These are phyloP conservation scores for Nadsonia commutata DNA, from an alignment of 1,139 yeast species.

Conservation along the genomic window DNA sequence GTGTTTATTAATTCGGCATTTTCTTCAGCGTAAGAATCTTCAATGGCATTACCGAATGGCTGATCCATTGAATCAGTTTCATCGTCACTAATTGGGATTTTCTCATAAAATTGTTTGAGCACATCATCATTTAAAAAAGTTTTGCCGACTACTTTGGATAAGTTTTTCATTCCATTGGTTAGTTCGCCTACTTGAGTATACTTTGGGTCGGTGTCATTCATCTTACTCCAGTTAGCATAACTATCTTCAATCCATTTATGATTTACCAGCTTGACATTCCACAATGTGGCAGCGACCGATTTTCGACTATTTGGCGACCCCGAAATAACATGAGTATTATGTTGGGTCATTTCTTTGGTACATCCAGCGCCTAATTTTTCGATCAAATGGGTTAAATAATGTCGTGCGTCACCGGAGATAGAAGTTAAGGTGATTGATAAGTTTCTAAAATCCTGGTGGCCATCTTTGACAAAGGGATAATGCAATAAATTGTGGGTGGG, in stretches of 20 bases:
- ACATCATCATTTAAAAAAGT: slow-evolving; percentile 32
- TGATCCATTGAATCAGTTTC: slow-evolving; percentile 3
- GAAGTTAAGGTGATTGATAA: slow-evolving; percentile 56
- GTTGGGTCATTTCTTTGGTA: slow-evolving; percentile 49
- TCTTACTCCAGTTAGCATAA: slow-evolving; percentile 42
- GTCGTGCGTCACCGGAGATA: slow-evolving; percentile 73
- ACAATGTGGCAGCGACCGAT: slow-evolving; percentile 51
- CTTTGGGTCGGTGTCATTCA: slow-evolving; percentile 31
- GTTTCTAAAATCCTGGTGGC: slow-evolving; percentile 38
- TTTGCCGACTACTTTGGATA: slow-evolving; percentile 37
- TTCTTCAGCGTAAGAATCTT: slow-evolving; percentile 2
- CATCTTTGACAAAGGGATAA: slow-evolving; percentile 49
- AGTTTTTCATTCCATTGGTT: slow-evolving; percentile 12
- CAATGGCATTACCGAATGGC: slow-evolving; percentile 1
- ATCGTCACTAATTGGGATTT: slow-evolving; percentile 5
- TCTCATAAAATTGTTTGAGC: slow-evolving; percentile 29
- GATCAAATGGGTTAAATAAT: slow-evolving; percentile 52
- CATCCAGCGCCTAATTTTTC: slow-evolving; percentile 61
- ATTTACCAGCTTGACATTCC: slow-evolving; percentile 52
- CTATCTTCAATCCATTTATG: slow-evolving; percentile 89
- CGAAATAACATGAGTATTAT: slow-evolving; percentile 60
- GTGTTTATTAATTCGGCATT: slow-evolving; percentile 1
- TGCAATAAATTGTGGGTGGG: slow-evolving; percentile 51
- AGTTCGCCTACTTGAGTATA: slow-evolving; percentile 35
- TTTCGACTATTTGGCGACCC: slow-evolving; percentile 60